These are phyloP conservation scores for Chenopodium formosanum DNA, from an alignment of 148 eudicot genomes.

Conservation along the genomic window DNA sequence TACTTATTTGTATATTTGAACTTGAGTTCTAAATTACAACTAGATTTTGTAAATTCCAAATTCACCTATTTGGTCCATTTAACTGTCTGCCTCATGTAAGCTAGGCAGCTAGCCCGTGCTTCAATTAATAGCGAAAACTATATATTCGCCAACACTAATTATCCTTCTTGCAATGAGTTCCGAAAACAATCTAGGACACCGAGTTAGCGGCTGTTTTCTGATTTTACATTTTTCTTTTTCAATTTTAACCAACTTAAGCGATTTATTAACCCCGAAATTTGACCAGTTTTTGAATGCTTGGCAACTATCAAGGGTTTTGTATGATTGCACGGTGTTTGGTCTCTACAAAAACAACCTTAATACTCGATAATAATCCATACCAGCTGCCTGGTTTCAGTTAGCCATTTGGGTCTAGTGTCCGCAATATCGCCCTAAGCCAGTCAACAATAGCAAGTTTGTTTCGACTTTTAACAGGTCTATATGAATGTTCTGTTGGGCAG, in stretches of 20 bases:
- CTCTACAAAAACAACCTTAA: too few species aligned
- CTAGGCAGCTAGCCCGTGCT: neutral
- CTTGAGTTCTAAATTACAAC: neutral
- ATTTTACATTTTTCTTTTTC: neutral
- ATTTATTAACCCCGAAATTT: neutral
- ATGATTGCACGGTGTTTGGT: neutral
- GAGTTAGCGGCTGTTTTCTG: neutral
- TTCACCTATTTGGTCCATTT: neutral
- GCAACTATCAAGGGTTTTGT: neutral
- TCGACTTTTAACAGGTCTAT: neutral
- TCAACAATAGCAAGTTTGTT: neutral
- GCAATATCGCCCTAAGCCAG: neutral
- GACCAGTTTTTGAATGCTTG: neutral
- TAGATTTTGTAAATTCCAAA: constrained; percentile 3
- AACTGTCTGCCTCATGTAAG: neutral
- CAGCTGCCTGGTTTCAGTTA: too few species aligned
- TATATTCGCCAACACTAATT: neutral
- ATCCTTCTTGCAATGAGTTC: too few species aligned
- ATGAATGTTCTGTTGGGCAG: too few species aligned
- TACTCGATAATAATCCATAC: too few species aligned
- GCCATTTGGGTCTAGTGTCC: neutral
- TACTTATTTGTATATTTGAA: neutral
- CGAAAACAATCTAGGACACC: neutral
- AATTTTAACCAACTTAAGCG: neutral
- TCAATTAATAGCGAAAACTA: neutral